phyloP scores from a whole-genome alignment of 768 basidiomycete species.

The Xerocomellus amylosporus region DNA sequence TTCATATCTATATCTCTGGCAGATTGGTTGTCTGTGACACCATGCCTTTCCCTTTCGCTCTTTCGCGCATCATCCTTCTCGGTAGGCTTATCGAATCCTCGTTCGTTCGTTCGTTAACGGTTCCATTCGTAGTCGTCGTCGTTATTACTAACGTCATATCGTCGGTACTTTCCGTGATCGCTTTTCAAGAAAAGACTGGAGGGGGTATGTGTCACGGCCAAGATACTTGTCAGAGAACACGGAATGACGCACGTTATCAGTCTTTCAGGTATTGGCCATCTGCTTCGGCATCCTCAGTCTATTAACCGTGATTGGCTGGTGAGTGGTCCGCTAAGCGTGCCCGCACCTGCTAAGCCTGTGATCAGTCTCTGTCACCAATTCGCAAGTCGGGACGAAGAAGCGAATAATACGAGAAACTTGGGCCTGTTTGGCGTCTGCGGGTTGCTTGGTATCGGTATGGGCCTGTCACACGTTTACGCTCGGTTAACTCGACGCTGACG shows the following conservation, averaged over 20 bases:
- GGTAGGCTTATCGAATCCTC: constrained; percentile 10
- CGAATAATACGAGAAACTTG: constrained; percentile 25
- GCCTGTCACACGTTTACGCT: neutral
- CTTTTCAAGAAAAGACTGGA: constrained; percentile 21
- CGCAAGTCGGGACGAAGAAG: constrained; percentile 12
- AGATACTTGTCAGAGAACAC: neutral
- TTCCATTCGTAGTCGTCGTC: constrained; percentile 16
- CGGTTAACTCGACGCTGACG: neutral
- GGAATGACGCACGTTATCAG: constrained; percentile 9
- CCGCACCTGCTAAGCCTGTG: neutral
- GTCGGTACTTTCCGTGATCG: constrained; percentile 13
- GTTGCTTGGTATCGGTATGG: constrained; percentile 20
- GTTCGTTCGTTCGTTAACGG: neutral
- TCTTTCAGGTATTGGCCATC: constrained; percentile 20
- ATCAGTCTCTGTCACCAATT: constrained; percentile 18
- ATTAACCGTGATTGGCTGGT: constrained; percentile 19
- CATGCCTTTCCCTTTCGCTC: constrained; percentile 27
- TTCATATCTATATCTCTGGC: constrained; percentile 4
- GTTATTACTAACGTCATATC: constrained; percentile 11
- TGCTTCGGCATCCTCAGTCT: constrained; percentile 13
- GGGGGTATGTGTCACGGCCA: constrained; percentile 17
- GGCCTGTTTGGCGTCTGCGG: constrained; percentile 20
- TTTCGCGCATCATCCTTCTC: constrained; percentile 19
- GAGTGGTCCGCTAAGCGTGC: neutral
- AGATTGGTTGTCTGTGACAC: constrained; percentile 22